Evolutionary conservation across 345 rosid genomes (phyloP).

Genomic region (Viola odorata): DNA sequence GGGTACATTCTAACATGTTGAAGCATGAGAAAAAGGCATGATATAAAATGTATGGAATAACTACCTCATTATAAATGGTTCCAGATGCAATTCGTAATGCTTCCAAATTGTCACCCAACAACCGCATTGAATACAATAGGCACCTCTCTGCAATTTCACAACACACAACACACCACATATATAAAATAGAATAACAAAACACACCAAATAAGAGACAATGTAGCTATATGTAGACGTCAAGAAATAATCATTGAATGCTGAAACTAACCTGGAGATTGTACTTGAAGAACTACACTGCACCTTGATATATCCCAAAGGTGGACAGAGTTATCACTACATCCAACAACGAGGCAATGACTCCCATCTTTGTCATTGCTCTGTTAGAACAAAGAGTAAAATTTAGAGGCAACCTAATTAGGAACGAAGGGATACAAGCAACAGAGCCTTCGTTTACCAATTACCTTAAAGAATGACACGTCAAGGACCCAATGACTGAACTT

Average conservation of each 20-base stretch:
- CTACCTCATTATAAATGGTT: slow-evolving; percentile 87
- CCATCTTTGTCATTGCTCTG: slow-evolving; percentile 7
- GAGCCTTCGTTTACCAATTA: not conserved
- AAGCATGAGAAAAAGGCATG: too few species aligned
- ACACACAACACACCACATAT: slow-evolving; percentile 1
- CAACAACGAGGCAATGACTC: slow-evolving; percentile 54
- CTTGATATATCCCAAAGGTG: slow-evolving; percentile 53
- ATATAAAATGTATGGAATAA: slow-evolving; percentile 6
- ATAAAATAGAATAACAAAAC: slow-evolving; percentile 1
- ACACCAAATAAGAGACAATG: not conserved
- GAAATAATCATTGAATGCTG: not conserved
- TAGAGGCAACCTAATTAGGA: too few species aligned
- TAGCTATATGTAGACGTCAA: not conserved
- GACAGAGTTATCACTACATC: slow-evolving; percentile 79
- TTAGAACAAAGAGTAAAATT: too few species aligned
- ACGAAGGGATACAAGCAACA: too few species aligned
- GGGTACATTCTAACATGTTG: too few species aligned
- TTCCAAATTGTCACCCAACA: slow-evolving; percentile 68
- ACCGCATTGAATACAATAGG: slow-evolving; percentile 79
- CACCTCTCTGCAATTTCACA: slow-evolving; percentile 55
- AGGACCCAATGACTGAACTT: slow-evolving; percentile 74
- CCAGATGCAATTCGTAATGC: slow-evolving; percentile 76
- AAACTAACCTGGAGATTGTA: slow-evolving; percentile 67
- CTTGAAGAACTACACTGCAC: slow-evolving; percentile 42
- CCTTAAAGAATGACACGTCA: slow-evolving; percentile 73